Base-by-base conservation (phyloP, 2,329 filamentous ascomycete genomes). In the Cercospora nicotianae region DNA sequence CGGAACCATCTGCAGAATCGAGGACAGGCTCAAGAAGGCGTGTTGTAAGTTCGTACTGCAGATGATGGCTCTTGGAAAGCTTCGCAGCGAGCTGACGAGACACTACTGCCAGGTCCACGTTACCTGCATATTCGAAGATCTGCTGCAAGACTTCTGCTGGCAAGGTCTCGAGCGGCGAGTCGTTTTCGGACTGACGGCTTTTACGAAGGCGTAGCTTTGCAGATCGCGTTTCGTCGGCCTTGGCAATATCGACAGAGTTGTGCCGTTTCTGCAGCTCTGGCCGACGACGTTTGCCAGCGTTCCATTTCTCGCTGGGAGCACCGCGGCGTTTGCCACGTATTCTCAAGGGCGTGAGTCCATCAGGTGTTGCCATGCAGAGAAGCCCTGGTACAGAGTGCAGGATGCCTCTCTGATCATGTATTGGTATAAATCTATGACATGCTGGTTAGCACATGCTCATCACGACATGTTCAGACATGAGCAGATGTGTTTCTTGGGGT, bases 71-170 rank as follows among this genome's bases (percentile, higher is more conserved):
- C 18, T 73, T 70, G 7, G 74, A 74, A n/a, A 80, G 72, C 64
- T 77, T 74, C 3, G 61, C 48, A 23, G 70, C 69, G 23, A 80
- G 64, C 13, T 69, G 65, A 6, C 72, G 67, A 16, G 77, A 79
- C 8, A 74, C 74, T 23, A 75, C 45, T 3, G 77, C 75, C 8
- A 80, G 68, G 36, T 75, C 72, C 36, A 77, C 60, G 58, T 78
- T 80, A 30, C 67, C 72, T 23, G 73, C 74, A 33, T 69, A 71
- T 12, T 75, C 69, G 59, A 79, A 80, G 39, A 80, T 79, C 20
- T 70, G 65, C 62, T 79, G 76, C 33, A 79, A 55, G 13, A 80
- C 72, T 64, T 80, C 78, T 6, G 73, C 72, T n/a, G 78, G 78
- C 23, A 79, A 64, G 48, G 74, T 68, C 60, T 80, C 77, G 33